Conservation (phyloP, 2,329 filamentous ascomycete genomes). For the Colletotrichum tanaceti region DNA sequence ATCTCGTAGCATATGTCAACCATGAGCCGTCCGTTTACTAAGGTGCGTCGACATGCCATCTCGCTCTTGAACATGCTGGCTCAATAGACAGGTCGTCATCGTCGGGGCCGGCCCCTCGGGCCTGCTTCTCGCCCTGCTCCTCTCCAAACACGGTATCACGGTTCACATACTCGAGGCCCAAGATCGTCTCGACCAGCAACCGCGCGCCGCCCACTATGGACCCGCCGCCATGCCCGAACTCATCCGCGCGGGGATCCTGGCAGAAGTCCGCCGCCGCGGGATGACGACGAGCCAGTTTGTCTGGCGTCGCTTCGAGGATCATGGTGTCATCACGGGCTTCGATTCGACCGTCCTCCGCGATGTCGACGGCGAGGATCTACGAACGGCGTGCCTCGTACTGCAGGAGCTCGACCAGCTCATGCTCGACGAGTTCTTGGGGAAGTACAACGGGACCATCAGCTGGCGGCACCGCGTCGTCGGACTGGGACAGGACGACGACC, state of each 20-base stretch:
- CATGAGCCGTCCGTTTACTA: constrained; percentile 26
- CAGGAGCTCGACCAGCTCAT: constrained; percentile 58
- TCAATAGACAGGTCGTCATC: constrained; percentile 47
- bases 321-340: constrained; percentile 52
- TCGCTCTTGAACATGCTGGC: background rate
- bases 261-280: constrained; percentile 53
- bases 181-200: constrained; percentile 66
- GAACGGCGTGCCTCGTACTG: constrained; percentile 55
- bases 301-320: constrained; percentile 54
- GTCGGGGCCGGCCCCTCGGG: constrained; percentile 64
- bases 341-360: constrained; percentile 50
- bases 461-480: constrained; percentile 61
- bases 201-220: constrained; percentile 72
- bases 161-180: constrained; percentile 68
- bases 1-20: background rate
- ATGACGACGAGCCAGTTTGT: constrained; percentile 54
- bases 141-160: constrained; percentile 63
- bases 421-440: constrained; percentile 53
- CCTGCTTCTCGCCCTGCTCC: constrained; percentile 62
- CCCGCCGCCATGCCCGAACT: constrained; percentile 69
- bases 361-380: constrained; percentile 54
- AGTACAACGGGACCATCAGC: constrained; percentile 51
- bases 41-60: background rate
- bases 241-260: constrained; percentile 67
- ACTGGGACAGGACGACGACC: constrained; percentile 58